A percentile compares a stretch with the other conserved stretches of the same genome.
Evolutionary conservation across 1,284 basidiomycete species (phyloP).

Genomic region (Leccinum insolens): DNA sequence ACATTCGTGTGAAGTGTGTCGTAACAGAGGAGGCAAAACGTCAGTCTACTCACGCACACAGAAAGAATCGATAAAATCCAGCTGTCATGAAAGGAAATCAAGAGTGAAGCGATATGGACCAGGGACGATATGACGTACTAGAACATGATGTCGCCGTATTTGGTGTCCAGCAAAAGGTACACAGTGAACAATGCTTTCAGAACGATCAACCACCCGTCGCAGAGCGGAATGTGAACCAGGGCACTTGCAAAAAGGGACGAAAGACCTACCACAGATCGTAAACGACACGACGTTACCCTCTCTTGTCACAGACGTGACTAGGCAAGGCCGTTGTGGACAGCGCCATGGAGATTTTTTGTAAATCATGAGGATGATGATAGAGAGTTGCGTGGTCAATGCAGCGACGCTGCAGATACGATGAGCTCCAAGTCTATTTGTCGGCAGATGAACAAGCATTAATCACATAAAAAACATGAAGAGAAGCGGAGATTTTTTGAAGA

Average conservation of each 20-base stretch:
- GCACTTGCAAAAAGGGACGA: neutral
- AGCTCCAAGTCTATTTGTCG: neutral
- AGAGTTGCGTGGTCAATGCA: constrained; percentile 7
- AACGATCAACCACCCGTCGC: neutral
- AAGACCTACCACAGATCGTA: constrained; percentile 11
- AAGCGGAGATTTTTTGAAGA: constrained; percentile 10
- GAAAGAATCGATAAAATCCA: constrained; percentile 15
- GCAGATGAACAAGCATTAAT: neutral
- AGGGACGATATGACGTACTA: constrained; percentile 9
- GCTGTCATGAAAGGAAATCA: neutral
- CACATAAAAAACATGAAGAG: constrained; percentile 14
- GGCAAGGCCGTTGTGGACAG: neutral
- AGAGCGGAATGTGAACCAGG: neutral
- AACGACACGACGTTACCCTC: constrained; percentile 7
- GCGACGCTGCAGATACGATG: constrained; percentile 4
- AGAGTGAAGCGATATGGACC: neutral
- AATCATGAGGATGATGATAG: constrained; percentile 9
- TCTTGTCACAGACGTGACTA: constrained; percentile 7
- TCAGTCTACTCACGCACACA: constrained; percentile 7
- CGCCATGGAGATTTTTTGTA: constrained; percentile 4
- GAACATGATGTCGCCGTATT: constrained; percentile 15
- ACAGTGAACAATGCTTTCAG: constrained; percentile 11
- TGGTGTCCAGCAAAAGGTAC: constrained; percentile 10
- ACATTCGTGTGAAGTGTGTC: neutral
- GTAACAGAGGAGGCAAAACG: neutral